These are phyloP conservation scores for Cyclotella sp. DNA, from an alignment of 108 stramenopile genomes.

Conservation along the genomic window DNA sequence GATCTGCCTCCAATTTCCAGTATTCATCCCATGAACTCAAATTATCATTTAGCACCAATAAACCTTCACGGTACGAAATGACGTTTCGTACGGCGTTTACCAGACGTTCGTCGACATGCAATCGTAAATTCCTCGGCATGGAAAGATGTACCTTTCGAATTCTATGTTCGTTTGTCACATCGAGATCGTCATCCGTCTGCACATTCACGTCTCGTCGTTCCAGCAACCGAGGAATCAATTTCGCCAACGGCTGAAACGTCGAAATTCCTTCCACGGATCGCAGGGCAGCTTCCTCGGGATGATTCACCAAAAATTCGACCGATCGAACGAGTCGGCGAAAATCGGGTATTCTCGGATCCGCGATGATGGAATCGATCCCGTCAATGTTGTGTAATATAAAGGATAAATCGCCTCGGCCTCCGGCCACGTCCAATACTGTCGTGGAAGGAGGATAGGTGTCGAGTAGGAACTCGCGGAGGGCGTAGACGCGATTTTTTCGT, in stretches of 20 bases:
- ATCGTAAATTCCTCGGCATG: constrained; percentile 52
- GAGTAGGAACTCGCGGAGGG: constrained; percentile 68
- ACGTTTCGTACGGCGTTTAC: constrained; percentile 45
- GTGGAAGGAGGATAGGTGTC: constrained; percentile 38
- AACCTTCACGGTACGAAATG: constrained; percentile 4
- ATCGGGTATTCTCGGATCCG: constrained; percentile 71
- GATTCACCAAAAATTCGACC: constrained; percentile 50
- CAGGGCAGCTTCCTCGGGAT: constrained; percentile 65
- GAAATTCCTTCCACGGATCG: constrained; percentile 56
- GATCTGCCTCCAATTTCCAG: constrained; percentile 34
- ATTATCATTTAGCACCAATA: constrained; percentile 1
- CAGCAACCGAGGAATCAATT: constrained; percentile 48
- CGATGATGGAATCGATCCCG: constrained; percentile 63
- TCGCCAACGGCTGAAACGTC: constrained; percentile 74
- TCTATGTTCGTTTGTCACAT: too few species aligned
- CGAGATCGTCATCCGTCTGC: background rate
- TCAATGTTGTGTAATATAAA: constrained; percentile 71
- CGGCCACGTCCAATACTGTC: constrained; percentile 81
- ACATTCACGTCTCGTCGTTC: constrained; percentile 1
- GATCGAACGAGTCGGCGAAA: constrained; percentile 57
- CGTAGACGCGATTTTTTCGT: constrained; percentile 70
- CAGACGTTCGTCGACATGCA: constrained; percentile 59
- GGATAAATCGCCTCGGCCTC: constrained; percentile 84
- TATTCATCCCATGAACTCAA: constrained; percentile 41
- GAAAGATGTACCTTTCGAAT: background rate